Conservation (phyloP, 345 rosid genomes). For the Microcos paniculata region DNA sequence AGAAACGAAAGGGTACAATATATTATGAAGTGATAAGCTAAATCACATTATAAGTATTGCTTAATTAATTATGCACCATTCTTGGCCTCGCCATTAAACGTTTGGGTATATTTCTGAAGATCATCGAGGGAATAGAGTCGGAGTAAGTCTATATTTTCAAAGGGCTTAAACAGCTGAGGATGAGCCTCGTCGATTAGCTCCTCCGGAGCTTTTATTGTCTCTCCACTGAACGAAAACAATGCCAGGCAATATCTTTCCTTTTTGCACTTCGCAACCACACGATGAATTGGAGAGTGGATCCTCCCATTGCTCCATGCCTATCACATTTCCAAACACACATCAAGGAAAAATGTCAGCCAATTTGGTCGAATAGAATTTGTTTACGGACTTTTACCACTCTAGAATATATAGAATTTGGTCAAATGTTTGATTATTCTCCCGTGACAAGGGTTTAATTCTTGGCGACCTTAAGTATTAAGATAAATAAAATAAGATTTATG, state of each 20-base stretch:
- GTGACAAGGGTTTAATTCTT: no score
- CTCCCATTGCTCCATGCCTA: constrained; percentile 19
- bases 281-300: background rate
- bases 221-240: constrained; percentile 10
- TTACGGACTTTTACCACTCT: no score
- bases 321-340: background rate
- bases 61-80: background rate
- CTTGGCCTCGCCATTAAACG: background rate
- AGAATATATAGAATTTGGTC: no score
- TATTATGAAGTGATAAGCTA: background rate
- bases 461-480: no score
- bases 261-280: background rate
- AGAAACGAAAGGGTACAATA: background rate
- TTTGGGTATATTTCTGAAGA: background rate
- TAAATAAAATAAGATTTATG: no score
- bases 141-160: constrained; percentile 12
- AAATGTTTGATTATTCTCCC: no score
- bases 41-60: background rate
- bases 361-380: no score
- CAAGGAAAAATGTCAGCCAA: background rate
- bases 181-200: constrained; percentile 12
- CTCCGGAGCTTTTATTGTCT: background rate
- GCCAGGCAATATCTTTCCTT: constrained; percentile 9
- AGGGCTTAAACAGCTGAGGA: constrained; percentile 7
- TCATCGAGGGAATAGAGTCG: constrained; percentile 9